Conservation (phyloP, 2,329 filamentous ascomycete species). For the Fusarium setosum region DNA sequence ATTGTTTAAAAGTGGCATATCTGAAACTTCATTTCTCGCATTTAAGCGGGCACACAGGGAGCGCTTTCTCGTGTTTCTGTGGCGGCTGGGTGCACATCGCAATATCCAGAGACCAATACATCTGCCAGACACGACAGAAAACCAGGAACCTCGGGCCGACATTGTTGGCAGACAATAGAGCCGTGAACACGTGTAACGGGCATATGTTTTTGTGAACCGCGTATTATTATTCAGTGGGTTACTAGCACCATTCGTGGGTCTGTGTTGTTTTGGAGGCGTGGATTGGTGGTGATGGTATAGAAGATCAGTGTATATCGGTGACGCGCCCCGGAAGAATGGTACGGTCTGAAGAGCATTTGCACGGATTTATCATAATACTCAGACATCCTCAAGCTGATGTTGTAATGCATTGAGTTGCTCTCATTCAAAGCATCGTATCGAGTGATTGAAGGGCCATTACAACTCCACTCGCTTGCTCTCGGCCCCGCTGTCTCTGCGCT, state of each 20-base stretch:
- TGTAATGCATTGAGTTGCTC: not conserved
- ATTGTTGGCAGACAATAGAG: conserved; percentile 6
- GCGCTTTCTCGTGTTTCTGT: conserved; percentile 22
- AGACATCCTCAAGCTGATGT: not conserved
- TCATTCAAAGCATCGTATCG: not conserved
- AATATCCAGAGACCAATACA: conserved; percentile 18
- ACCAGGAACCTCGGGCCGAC: not conserved
- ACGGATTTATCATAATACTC: not conserved
- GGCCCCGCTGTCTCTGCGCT: not conserved
- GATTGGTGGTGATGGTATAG: not conserved
- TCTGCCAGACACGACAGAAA: not conserved
- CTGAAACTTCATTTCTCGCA: conserved; percentile 31
- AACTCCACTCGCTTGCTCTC: not conserved
- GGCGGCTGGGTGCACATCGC: conserved; percentile 23
- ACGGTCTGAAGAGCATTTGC: not conserved
- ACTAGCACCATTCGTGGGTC: conserved; percentile 12
- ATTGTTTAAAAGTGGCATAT: conserved; percentile 21
- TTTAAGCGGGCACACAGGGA: conserved; percentile 22
- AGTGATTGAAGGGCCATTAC: not conserved
- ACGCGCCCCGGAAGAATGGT: not conserved
- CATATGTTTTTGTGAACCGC: conserved; percentile 10
- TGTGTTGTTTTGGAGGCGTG: not conserved
- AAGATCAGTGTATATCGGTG: not conserved
- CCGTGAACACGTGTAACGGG: conserved; percentile 1
- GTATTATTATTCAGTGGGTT: not conserved